Conservation (phyloP, 495 filamentous ascomycete species). For the Aeminium ludgeri region DNA sequence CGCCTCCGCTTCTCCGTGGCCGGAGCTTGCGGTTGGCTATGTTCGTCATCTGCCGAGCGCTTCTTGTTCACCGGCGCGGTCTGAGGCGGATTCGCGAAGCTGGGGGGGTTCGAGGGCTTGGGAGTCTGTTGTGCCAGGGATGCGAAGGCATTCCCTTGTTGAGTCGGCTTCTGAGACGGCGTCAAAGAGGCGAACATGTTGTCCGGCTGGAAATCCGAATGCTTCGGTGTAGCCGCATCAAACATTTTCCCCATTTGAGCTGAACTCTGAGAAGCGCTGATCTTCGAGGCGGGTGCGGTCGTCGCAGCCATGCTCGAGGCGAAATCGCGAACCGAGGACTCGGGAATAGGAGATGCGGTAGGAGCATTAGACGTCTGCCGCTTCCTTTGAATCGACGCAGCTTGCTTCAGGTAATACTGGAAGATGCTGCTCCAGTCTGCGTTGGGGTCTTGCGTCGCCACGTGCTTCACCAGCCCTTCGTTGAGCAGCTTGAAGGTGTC, state of each 20-base stretch:
- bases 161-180: background rate
- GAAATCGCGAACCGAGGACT: too few species aligned
- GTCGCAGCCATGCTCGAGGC: too few species aligned
- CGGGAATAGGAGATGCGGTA: background rate
- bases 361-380: background rate
- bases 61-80: conserved; percentile 10
- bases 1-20: conserved; percentile 13
- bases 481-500: conserved; percentile 11
- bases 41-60: conserved; percentile 3
- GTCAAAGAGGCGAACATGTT: background rate
- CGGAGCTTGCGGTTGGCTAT: background rate
- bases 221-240: background rate
- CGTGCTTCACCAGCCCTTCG: conserved; percentile 10
- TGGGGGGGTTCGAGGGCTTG: background rate
- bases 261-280: too few species aligned
- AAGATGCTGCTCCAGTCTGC: conserved; percentile 13
- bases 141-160: background rate
- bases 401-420: conserved; percentile 9
- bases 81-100: background rate
- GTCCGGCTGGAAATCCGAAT: background rate
- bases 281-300: too few species aligned
- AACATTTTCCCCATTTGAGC: background rate
- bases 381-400: conserved; percentile 2
- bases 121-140: background rate
- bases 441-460: conserved; percentile 8